These are phyloP conservation scores for Pyrrhoderma lamaoense DNA, from an alignment of 1,284 basidiomycete species.

Conservation along the genomic window DNA sequence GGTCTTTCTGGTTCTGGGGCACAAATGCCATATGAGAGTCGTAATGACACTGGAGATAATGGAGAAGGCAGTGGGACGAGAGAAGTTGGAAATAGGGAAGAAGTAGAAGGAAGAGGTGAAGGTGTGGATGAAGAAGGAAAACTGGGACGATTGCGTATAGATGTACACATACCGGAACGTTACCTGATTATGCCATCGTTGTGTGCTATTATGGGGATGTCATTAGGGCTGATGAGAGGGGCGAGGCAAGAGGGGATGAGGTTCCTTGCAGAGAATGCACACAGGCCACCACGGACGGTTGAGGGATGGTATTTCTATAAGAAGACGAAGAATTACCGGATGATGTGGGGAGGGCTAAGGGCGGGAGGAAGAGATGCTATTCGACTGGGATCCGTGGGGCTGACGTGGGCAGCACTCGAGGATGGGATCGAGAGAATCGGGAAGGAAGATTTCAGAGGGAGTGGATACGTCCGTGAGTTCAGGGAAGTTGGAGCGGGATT, in stretches of 20 bases:
- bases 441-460: slow-evolving; percentile 38
- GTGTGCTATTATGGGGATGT: slow-evolving; percentile 52
- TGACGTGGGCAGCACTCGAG: slow-evolving; percentile 64
- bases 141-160: neutral
- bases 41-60: too few species aligned
- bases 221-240: slow-evolving; percentile 66
- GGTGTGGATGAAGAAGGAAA: neutral
- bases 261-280: slow-evolving; percentile 53
- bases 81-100: too few species aligned
- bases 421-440: slow-evolving; percentile 48
- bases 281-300: slow-evolving; percentile 72
- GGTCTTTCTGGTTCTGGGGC: too few species aligned
- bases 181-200: slow-evolving; percentile 45
- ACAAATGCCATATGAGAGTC: too few species aligned
- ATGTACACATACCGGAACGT: slow-evolving; percentile 26
- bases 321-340: slow-evolving; percentile 85
- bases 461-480: slow-evolving; percentile 35
- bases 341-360: slow-evolving; percentile 66
- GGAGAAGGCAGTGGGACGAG: too few species aligned
- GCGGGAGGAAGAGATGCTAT: slow-evolving; percentile 53
- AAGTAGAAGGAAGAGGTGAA: neutral
- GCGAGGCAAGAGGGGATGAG: slow-evolving; percentile 43
- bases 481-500: slow-evolving; percentile 58
- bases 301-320: slow-evolving; percentile 90
- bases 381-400: slow-evolving; percentile 47